Evolutionary conservation across 176 grass and related monocot genomes (phyloP).

Genomic region (Puya raimondii): DNA sequence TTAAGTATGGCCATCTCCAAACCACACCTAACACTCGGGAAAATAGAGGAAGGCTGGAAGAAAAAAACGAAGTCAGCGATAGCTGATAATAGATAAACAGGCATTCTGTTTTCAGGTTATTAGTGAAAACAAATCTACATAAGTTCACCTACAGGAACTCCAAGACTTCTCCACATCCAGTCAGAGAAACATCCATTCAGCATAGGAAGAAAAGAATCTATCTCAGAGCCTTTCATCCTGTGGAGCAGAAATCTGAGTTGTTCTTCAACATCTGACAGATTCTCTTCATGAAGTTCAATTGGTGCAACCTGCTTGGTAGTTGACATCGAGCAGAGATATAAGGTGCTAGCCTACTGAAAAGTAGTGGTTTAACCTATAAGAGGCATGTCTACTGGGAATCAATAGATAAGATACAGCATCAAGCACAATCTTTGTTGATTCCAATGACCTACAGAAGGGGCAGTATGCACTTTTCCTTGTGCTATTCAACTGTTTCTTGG

Average conservation of each 20-base stretch:
- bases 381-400: conserved; percentile 15
- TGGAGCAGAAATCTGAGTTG: conserved; percentile 78
- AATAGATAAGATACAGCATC: neutral
- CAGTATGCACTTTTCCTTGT: no score
- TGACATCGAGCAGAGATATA: conserved; percentile 15
- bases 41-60: conserved; percentile 75
- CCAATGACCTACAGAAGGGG: no score
- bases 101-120: conserved; percentile 13
- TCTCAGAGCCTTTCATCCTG: conserved; percentile 54
- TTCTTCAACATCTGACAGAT: conserved; percentile 80
- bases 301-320: conserved; percentile 64
- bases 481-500: no score
- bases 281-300: conserved; percentile 88
- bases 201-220: conserved; percentile 63
- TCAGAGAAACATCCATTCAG: conserved; percentile 82
- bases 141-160: conserved; percentile 58
- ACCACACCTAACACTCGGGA: conserved; percentile 80
- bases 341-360: neutral
- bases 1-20: conserved; percentile 97
- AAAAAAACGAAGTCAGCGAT: neutral
- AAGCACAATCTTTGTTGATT: neutral
- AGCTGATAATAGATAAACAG: neutral
- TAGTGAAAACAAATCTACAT: conserved; percentile 17
- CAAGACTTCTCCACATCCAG: conserved; percentile 82
- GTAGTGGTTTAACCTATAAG: neutral